Evolutionary conservation across 139 green algal species (phyloP), one percentile per base, ranked within the genome.

Genomic region (Chlorella sp.): DNA sequence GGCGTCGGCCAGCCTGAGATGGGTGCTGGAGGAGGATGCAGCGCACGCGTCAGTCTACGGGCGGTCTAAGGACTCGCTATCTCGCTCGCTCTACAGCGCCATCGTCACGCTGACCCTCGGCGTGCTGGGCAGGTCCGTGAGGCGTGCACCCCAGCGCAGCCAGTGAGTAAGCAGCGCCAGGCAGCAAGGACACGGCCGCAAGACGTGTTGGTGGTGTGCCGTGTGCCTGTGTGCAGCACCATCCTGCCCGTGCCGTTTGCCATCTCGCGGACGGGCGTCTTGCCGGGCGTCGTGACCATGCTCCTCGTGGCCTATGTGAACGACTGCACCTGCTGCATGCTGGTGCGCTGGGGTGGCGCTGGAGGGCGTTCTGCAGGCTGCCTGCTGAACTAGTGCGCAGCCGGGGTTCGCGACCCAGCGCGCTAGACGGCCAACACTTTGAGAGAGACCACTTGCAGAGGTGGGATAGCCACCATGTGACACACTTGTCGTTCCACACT

Each of bases 191-290:
- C n/a, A n/a, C n/a, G n/a, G n/a, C n/a, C n/a, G n/a, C n/a, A n/a
- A n/a, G n/a, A n/a, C n/a, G n/a, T n/a, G n/a, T n/a, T n/a, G n/a
- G n/a, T n/a, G n/a, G n/a, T n/a, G n/a, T 74, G 23, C 32, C 14
- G 29, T 50, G 5, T 50, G 29, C 34, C 14, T 30, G 23, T 69
- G 23, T 33, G 75, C 83, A 89, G 84, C 67, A 90, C 86, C 17
- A 83, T 93, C 27, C 77, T 96, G 36, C 89, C 88, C 0, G 61
- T 93, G 3, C 88, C 89, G 1, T 96, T 84, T 75, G 89, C 89
- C 22, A 85, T 95, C 36, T 88, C 76, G 24, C 83, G 88, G 61
- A 85, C 78, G 17, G 91, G 91, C 20, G 51, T 95, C 0, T 29
- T 87, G 0, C 64, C 79, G 1, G 89, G 89, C 14, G 42, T 86